Conservation (phyloP, 768 basidiomycete genomes). For the Cantharellus cinnabarinus region DNA sequence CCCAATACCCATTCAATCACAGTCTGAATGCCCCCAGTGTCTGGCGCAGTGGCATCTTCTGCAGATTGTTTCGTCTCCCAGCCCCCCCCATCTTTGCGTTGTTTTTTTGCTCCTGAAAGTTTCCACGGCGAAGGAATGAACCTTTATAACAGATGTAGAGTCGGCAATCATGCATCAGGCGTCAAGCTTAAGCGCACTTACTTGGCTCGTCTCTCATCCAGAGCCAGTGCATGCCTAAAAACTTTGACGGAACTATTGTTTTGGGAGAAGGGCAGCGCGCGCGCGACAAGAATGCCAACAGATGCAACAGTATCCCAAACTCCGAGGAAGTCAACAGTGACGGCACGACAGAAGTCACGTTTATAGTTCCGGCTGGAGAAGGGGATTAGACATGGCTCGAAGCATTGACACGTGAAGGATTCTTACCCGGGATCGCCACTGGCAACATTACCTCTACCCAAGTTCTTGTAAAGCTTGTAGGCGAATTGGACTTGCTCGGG, state of each 20-base stretch:
- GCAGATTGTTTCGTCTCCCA: too few relatives aligned
- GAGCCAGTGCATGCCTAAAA: slow-evolving; percentile 11
- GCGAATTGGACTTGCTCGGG: neutral
- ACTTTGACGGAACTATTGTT: slow-evolving; percentile 8
- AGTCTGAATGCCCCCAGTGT: too few relatives aligned
- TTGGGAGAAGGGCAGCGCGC: slow-evolving; percentile 11
- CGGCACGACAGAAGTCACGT: slow-evolving; percentile 9
- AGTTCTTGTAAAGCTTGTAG: neutral
- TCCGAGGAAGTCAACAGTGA: slow-evolving; percentile 11
- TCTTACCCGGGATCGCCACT: too few relatives aligned
- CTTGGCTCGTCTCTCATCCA: slow-evolving; percentile 2
- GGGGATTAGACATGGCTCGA: neutral
- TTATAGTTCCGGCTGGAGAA: slow-evolving; percentile 5
- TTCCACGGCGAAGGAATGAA: too few relatives aligned
- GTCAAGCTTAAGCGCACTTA: slow-evolving; percentile 12
- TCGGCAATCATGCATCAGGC: too few relatives aligned
- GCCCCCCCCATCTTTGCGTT: too few relatives aligned
- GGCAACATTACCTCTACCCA: too few relatives aligned
- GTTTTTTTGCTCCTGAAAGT: too few relatives aligned
- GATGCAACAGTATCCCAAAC: slow-evolving; percentile 12
- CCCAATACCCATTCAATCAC: too few relatives aligned
- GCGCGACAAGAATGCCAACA: slow-evolving; percentile 9
- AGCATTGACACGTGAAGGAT: too few relatives aligned
- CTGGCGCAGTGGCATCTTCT: too few relatives aligned
- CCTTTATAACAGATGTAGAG: too few relatives aligned